phyloP scores from a whole-genome alignment of 2,329 filamentous ascomycete genomes.

The Trichothecium roseum region DNA sequence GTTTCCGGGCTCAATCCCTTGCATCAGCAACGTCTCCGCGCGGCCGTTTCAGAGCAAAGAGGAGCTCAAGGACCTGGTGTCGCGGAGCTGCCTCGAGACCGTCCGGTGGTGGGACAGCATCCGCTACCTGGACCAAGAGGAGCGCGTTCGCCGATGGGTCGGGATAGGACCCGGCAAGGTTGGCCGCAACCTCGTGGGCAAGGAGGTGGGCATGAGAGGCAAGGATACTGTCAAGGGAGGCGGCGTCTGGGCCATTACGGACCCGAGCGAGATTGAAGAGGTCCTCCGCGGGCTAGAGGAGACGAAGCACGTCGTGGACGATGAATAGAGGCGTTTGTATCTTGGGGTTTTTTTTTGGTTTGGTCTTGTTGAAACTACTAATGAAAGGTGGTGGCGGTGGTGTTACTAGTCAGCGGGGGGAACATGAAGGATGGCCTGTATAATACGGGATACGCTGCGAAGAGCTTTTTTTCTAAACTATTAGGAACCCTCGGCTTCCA shows the following conservation, averaged over 20 bases:
- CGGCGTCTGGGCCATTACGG: conserved; percentile 85
- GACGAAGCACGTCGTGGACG: conserved; percentile 43
- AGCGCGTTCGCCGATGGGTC: conserved; percentile 74
- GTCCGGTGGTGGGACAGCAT: conserved; percentile 94
- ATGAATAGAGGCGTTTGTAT: no score
- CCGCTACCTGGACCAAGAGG: conserved; percentile 74
- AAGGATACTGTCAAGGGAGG: conserved; percentile 74
- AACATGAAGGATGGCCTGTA: no score
- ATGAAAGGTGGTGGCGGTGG: no score
- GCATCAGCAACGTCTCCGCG: conserved; percentile 79
- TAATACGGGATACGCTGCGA: no score
- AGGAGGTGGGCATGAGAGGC: conserved; percentile 81
- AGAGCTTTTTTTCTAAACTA: no score
- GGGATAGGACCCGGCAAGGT: conserved; percentile 93
- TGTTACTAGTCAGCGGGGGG: no score
- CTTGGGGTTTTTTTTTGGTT: no score
- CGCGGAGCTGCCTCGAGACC: conserved; percentile 79
- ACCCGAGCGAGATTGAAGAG: conserved; percentile 66
- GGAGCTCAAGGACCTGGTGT: conserved; percentile 68
- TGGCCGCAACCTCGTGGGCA: conserved; percentile 83
- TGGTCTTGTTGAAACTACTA: no score
- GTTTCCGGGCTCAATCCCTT: conserved; percentile 66
- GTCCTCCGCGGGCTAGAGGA: conserved; percentile 55
- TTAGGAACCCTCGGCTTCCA: no score
- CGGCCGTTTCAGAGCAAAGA: conserved; percentile 63